A percentile compares a stretch with the other conserved stretches of the same genome.
These are phyloP conservation scores for Stephania cephalantha DNA, from an alignment of 164 flowering plant genomes.

Conservation along the genomic window DNA sequence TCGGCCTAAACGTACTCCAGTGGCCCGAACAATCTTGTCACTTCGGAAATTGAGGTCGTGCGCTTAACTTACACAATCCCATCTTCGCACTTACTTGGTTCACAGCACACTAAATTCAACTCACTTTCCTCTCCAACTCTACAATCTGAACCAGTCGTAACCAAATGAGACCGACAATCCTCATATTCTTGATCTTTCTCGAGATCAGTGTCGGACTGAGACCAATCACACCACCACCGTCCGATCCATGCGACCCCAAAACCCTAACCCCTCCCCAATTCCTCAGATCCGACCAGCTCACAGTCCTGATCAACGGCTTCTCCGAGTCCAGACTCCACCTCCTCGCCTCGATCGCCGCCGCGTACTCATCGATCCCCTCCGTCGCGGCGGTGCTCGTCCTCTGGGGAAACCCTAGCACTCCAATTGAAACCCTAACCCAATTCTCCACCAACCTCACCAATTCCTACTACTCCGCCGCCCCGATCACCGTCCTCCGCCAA, in stretches of 20 bases:
- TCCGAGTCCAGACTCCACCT: slow-evolving; percentile 70
- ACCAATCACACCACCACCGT: not conserved
- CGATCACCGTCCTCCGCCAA: slow-evolving; percentile 44
- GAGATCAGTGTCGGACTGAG: not conserved
- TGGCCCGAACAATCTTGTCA: no score
- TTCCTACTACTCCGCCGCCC: slow-evolving; percentile 30
- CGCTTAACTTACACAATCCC: no score
- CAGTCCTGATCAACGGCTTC: slow-evolving; percentile 87
- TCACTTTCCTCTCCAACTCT: not conserved
- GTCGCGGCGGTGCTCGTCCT: slow-evolving; percentile 63
- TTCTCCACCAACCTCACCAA: slow-evolving; percentile 40
- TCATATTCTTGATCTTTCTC: not conserved
- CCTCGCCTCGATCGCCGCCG: slow-evolving; percentile 53
- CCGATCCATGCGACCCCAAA: slow-evolving; percentile 30
- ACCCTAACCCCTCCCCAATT: slow-evolving; percentile 20
- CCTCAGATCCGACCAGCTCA: slow-evolving; percentile 56
- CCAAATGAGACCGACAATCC: not conserved
- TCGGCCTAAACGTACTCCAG: no score
- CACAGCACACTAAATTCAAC: not conserved
- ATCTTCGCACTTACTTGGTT: no score
- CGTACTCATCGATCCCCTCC: slow-evolving; percentile 52
- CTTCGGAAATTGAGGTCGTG: no score
- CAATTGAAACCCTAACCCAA: slow-evolving; percentile 33
- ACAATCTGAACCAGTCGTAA: not conserved
- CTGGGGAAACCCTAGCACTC: slow-evolving; percentile 80